A percentile compares a stretch with the other conserved stretches of the same genome.
phyloP scores from a whole-genome alignment of 495 filamentous ascomycete genomes.

The Neurospora tetrasperma region DNA sequence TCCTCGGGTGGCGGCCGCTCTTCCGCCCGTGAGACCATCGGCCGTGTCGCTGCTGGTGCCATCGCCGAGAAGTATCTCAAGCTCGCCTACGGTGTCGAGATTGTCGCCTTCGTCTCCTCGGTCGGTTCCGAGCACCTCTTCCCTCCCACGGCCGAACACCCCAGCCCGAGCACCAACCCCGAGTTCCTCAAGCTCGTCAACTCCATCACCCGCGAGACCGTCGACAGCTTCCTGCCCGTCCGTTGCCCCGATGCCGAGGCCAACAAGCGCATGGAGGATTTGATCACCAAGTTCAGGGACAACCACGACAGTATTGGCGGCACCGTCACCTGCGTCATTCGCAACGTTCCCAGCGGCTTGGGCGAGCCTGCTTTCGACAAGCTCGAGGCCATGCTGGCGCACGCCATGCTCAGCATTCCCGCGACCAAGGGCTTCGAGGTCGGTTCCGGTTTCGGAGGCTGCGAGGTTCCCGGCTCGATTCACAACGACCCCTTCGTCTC shows the following conservation, averaged over 20 bases:
- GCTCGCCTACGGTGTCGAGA: slow-evolving; percentile 74
- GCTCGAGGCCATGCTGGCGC: slow-evolving; percentile 84
- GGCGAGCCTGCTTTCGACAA: slow-evolving; percentile 97
- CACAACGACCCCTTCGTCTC: slow-evolving; percentile 90
- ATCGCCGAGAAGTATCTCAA: slow-evolving; percentile 90
- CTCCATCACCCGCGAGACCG: slow-evolving; percentile 62
- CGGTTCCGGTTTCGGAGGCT: slow-evolving; percentile 86
- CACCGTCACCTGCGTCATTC: slow-evolving; percentile 91
- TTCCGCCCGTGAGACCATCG: slow-evolving; percentile 88
- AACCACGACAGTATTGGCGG: slow-evolving; percentile 87
- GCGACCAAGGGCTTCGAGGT: slow-evolving; percentile 97
- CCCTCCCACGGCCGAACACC: slow-evolving; percentile 66
- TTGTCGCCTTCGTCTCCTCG: slow-evolving; percentile 81
- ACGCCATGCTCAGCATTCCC: slow-evolving; percentile 95
- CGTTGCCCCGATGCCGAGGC: slow-evolving; percentile 67
- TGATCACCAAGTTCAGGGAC: slow-evolving; percentile 73
- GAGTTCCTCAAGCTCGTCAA: slow-evolving; percentile 69
- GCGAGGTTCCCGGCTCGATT: slow-evolving; percentile 74
- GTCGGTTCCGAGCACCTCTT: slow-evolving; percentile 78
- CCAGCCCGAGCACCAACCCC: slow-evolving; percentile 68
- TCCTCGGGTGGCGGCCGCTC: slow-evolving; percentile 86
- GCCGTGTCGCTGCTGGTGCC: slow-evolving; percentile 86
- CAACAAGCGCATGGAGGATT: slow-evolving; percentile 61
- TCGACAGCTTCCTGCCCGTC: slow-evolving; percentile 75
- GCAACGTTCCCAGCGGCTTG: slow-evolving; percentile 76